phyloP scores from a whole-genome alignment of 257 asterid species.

The Solanum sitiens region DNA sequence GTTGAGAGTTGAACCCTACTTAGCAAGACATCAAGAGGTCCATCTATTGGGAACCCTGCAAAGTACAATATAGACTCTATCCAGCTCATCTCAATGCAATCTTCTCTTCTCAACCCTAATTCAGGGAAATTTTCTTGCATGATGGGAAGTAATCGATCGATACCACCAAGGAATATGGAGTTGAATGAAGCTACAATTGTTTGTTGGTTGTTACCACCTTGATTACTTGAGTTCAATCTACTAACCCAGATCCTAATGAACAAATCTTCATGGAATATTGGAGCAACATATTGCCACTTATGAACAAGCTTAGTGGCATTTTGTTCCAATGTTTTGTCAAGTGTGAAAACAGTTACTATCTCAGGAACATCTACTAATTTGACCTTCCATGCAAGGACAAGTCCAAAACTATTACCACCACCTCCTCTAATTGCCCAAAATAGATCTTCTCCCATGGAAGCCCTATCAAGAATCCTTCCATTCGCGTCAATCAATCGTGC shows the following conservation, averaged over 20 bases:
- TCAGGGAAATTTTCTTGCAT: background rate
- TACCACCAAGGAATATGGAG: background rate
- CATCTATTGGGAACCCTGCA: background rate
- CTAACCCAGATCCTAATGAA: background rate
- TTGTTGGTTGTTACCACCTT: background rate
- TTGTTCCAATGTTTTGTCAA: background rate
- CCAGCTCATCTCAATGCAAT: slow-evolving; percentile 3
- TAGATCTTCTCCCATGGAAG: background rate
- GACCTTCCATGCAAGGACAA: slow-evolving; percentile 2
- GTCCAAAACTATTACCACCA: slow-evolving; percentile 2
- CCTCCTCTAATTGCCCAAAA: slow-evolving; percentile 11
- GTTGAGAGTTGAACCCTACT: background rate
- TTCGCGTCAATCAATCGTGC: background rate
- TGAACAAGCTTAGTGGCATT: background rate
- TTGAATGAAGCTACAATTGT: background rate
- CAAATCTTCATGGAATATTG: background rate
- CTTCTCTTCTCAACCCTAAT: background rate
- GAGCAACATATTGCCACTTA: slow-evolving; percentile 3
- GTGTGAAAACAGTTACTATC: slow-evolving; percentile 2
- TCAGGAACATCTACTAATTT: background rate
- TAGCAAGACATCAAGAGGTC: background rate
- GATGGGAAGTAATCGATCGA: background rate
- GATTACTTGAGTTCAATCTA: background rate
- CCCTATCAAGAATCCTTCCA: background rate
- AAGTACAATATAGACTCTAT: background rate